These are phyloP conservation scores for Straminergon stramineum DNA, from an alignment of 225 moss, liverwort and hornwort species.

Conservation along the genomic window DNA sequence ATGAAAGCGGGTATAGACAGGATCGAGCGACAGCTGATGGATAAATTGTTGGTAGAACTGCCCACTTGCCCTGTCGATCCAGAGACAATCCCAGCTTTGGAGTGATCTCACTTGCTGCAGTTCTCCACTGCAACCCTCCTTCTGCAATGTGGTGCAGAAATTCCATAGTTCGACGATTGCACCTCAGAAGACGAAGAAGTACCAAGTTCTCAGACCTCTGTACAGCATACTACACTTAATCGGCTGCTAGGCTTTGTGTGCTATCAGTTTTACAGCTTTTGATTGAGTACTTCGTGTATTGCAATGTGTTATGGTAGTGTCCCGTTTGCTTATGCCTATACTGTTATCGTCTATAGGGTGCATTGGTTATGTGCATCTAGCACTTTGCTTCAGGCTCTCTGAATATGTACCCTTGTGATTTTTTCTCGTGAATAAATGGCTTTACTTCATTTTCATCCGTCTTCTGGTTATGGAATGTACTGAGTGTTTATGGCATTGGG, in stretches of 20 bases:
- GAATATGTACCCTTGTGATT: background rate
- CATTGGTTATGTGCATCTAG: background rate
- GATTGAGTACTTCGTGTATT: background rate
- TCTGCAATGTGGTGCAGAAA: background rate
- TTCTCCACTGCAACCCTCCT: background rate
- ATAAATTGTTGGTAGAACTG: background rate
- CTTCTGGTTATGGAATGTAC: background rate
- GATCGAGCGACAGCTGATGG: background rate
- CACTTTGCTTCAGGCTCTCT: background rate
- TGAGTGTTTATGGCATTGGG: too few relatives aligned
- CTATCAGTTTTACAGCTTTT: background rate
- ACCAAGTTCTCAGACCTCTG: background rate
- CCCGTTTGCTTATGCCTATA: background rate
- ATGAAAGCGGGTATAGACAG: fast-evolving
- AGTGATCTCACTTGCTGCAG: background rate
- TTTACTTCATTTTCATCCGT: background rate
- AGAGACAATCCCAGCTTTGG: background rate
- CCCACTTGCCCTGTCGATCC: background rate
- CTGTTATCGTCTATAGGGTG: background rate
- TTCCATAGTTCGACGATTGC: background rate
- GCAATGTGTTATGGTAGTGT: background rate
- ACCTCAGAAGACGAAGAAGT: background rate
- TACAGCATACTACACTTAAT: background rate
- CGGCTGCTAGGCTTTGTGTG: background rate
- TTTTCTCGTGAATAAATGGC: background rate